A percentile compares a stretch with the other conserved stretches of the same genome.
phyloP scores from a whole-genome alignment of 495 filamentous ascomycete genomes.

The Lepidopterella palustris region DNA sequence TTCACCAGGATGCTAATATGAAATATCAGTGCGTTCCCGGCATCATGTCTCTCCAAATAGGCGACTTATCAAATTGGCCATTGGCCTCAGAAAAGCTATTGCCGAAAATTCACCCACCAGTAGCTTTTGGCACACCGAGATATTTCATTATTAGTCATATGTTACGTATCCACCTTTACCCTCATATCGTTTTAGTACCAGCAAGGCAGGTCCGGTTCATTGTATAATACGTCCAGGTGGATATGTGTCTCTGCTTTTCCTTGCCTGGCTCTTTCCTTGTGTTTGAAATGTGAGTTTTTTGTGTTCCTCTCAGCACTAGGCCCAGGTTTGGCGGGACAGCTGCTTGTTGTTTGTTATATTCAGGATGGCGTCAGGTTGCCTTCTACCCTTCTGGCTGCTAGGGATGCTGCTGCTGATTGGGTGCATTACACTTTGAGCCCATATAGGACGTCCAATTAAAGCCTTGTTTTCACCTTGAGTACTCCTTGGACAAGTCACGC shows the following conservation, averaged over 20 bases:
- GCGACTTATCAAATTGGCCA: neutral
- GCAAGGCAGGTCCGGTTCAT: slow-evolving; percentile 26
- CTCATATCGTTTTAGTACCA: slow-evolving; percentile 24
- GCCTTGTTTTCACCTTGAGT: neutral
- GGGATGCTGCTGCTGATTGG: slow-evolving; percentile 16
- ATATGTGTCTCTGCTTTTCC: slow-evolving; percentile 2
- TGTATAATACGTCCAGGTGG: slow-evolving; percentile 22
- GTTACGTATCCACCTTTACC: slow-evolving; percentile 14
- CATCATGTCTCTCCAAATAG: no score
- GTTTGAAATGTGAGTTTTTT: slow-evolving; percentile 4
- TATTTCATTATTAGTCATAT: neutral
- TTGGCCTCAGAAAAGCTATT: neutral
- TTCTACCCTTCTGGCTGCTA: neutral
- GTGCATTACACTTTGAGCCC: slow-evolving; percentile 6
- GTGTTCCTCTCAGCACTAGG: neutral
- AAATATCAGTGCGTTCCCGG: no score
- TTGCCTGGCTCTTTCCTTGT: slow-evolving; percentile 4
- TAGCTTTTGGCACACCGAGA: neutral
- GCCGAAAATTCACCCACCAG: neutral
- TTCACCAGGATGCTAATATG: no score
- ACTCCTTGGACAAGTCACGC: neutral
- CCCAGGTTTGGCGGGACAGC: neutral
- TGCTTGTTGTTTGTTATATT: slow-evolving; percentile 1
- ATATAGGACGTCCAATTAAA: neutral
- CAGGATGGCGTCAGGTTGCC: neutral